A percentile compares a stretch with the other conserved stretches of the same genome.
Evolutionary conservation across 805 yeast species (phyloP).

Genomic region (Scheffersomyces spartinae): DNA sequence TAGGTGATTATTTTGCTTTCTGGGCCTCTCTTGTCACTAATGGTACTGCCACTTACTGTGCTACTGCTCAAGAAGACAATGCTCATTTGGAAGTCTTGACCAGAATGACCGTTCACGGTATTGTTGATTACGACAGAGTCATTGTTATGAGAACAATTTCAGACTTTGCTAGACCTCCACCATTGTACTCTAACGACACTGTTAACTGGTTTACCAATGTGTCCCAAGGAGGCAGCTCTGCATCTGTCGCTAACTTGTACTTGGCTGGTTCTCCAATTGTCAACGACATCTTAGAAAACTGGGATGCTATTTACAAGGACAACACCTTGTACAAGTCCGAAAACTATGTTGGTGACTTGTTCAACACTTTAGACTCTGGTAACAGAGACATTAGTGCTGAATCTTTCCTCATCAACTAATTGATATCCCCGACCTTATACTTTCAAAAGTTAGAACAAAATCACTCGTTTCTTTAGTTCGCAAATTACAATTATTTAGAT

Average conservation of each 20-base stretch:
- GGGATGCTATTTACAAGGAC: conserved; percentile 15
- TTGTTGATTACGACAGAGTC: conserved; percentile 46
- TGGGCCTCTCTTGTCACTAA: conserved; percentile 41
- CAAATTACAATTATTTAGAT: no score
- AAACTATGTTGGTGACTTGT: conserved; percentile 53
- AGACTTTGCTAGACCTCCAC: conserved; percentile 46
- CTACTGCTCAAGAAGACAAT: conserved; percentile 59
- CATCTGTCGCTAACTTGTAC: conserved; percentile 40
- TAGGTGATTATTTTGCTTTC: conserved; percentile 39
- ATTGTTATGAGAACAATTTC: conserved; percentile 52
- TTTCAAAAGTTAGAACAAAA: no score
- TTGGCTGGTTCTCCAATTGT: conserved; percentile 44
- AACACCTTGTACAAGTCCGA: conserved; percentile 25
- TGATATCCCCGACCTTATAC: no score
- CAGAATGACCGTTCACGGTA: conserved; percentile 41
- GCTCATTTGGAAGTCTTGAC: conserved; percentile 50
- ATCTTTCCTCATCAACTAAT: no score
- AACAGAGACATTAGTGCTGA: no score
- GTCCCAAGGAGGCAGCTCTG: conserved; percentile 39
- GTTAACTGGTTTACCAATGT: conserved; percentile 39
- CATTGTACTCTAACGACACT: conserved; percentile 28
- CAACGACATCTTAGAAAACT: conserved; percentile 39
- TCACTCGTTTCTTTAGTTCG: no score
- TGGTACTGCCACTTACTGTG: conserved; percentile 46
- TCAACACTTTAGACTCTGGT: conserved; percentile 47